Percentiles rank a stretch among this genome's conserved stretches.
Evolutionary conservation across 2,329 filamentous ascomycete species (phyloP).

Genomic region (Tricladium varicosporioides): DNA sequence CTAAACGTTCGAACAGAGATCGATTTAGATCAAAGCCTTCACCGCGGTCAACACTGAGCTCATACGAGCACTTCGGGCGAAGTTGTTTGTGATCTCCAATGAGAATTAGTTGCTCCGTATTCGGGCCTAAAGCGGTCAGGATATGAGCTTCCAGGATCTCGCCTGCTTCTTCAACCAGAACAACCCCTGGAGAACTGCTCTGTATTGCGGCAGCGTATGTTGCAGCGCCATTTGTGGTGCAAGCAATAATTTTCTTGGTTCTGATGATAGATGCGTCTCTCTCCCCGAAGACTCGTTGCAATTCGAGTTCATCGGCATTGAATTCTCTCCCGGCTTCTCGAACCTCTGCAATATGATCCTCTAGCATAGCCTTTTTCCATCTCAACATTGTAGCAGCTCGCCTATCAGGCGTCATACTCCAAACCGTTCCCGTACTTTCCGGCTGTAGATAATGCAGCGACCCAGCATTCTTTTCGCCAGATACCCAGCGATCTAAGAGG

Average conservation of each 20-base stretch:
- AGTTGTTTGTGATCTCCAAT: constrained; percentile 76
- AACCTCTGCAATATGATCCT: constrained; percentile 50
- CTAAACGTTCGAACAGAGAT: constrained; percentile 68
- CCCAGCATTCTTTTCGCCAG: constrained; percentile 43
- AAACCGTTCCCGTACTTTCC: constrained; percentile 41
- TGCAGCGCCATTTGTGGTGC: constrained; percentile 69
- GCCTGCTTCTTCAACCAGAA: constrained; percentile 68
- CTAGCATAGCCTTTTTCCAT: constrained; percentile 46
- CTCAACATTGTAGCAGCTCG: constrained; percentile 37
- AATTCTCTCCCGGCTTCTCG: constrained; percentile 39
- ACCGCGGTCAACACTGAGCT: constrained; percentile 59
- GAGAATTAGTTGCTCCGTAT: constrained; percentile 61
- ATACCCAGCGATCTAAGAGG: constrained; percentile 53
- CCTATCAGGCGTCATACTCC: constrained; percentile 44
- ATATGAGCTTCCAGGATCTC: constrained; percentile 70
- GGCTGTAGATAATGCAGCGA: constrained; percentile 36
- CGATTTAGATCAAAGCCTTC: constrained; percentile 65
- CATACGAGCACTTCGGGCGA: constrained; percentile 64
- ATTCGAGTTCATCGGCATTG: constrained; percentile 40
- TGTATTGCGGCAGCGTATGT: constrained; percentile 56
- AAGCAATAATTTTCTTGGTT: constrained; percentile 62
- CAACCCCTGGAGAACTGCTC: constrained; percentile 52
- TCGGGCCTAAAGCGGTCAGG: constrained; percentile 54
- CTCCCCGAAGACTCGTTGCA: constrained; percentile 46
- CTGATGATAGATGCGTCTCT: constrained; percentile 44